Percentiles rank a stretch among this genome's conserved stretches.
Evolutionary conservation across 1,284 basidiomycete genomes (phyloP).

Genomic region (Heterobasidion irregulare): DNA sequence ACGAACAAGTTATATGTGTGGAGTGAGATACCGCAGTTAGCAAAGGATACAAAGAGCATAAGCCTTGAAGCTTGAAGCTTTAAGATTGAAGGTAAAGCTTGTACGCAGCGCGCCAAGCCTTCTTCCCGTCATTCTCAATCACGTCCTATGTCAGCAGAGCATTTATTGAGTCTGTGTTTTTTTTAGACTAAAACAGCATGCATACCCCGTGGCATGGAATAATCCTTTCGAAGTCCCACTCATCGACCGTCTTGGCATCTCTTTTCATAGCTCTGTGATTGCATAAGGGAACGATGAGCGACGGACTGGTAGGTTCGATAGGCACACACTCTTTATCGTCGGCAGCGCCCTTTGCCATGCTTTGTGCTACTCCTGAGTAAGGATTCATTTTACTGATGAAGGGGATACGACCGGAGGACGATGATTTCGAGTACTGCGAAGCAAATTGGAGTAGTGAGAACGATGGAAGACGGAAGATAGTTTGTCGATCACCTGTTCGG

Average conservation of each 20-base stretch:
- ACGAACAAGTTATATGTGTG: too few relatives aligned
- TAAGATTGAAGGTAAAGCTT: neutral
- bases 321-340: neutral
- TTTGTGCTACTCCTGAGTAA: constrained; percentile 21
- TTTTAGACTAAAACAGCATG: too few relatives aligned
- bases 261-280: constrained; percentile 60
- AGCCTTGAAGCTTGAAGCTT: too few relatives aligned
- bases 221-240: constrained; percentile 85
- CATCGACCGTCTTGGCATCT: constrained; percentile 62
- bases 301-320: neutral
- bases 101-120: constrained; percentile 32
- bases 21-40: too few relatives aligned
- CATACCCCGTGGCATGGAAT: constrained; percentile 88
- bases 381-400: constrained; percentile 34
- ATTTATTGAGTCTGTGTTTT: too few relatives aligned
- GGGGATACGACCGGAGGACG: constrained; percentile 36
- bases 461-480: neutral
- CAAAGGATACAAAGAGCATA: too few relatives aligned
- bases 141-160: constrained; percentile 44
- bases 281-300: neutral
- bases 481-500: constrained; percentile 64
- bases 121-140: constrained; percentile 68
- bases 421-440: constrained; percentile 7
- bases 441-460: neutral
- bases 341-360: neutral